phyloP scores from a whole-genome alignment of 768 basidiomycete species.

The Psilocybe cubensis region DNA sequence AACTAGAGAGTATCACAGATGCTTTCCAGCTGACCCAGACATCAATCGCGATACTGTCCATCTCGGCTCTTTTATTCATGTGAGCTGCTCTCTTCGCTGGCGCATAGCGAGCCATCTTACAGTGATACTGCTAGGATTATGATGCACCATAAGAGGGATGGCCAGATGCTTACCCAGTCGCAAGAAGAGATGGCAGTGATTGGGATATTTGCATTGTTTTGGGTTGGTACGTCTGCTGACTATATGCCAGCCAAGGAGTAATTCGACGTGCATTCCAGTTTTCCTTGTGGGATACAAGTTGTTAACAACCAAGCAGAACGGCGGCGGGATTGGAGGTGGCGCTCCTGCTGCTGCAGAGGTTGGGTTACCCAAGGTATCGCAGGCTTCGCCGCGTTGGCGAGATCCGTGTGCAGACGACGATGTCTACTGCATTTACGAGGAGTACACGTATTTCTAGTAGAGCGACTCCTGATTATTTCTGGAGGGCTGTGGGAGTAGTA shows the following conservation, averaged over 20 bases:
- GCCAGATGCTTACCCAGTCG: slow-evolving; percentile 62
- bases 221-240: slow-evolving; percentile 61
- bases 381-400: slow-evolving; percentile 16
- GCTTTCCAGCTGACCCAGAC: slow-evolving; percentile 72
- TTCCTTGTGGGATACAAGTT: slow-evolving; percentile 49
- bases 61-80: slow-evolving; percentile 69
- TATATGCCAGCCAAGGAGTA: neutral
- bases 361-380: slow-evolving; percentile 15
- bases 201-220: slow-evolving; percentile 71
- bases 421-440: slow-evolving; percentile 72
- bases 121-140: slow-evolving; percentile 49
- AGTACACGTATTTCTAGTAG: slow-evolving; percentile 40
- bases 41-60: slow-evolving; percentile 70
- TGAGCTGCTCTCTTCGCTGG: slow-evolving; percentile 35
- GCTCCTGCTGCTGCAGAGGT: slow-evolving; percentile 23
- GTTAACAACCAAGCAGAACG: slow-evolving; percentile 30
- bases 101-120: neutral
- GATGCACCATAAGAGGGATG: slow-evolving; percentile 66
- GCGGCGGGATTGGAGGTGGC: slow-evolving; percentile 24
- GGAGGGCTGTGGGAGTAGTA: neutral
- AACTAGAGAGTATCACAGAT: slow-evolving; percentile 38
- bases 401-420: slow-evolving; percentile 61
- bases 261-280: slow-evolving; percentile 26
- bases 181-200: slow-evolving; percentile 81
- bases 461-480: neutral